Base-by-base conservation (phyloP, 2,329 filamentous ascomycete genomes). In the Fusarium vanettenii region DNA sequence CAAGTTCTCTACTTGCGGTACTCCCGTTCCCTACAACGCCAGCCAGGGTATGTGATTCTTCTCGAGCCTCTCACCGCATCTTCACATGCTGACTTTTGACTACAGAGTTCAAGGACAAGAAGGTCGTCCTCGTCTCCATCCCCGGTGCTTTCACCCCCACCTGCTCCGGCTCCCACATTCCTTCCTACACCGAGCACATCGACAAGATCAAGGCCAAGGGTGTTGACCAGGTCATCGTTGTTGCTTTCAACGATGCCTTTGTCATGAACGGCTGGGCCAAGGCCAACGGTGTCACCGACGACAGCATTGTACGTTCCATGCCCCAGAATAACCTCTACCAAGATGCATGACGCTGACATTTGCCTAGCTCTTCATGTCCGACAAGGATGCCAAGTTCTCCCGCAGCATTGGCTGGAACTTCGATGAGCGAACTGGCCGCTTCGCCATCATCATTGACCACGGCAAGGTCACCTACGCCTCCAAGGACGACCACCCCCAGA, bases 241-340 rank as follows among this genome's bases (percentile, higher is more conserved):
- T 97, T 80, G 93, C 94, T 70, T 92, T 87, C 87, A 97, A 97
- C 85, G 95, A 97, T 85, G 87, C 92, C 74, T 97, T 89, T 82
- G 95, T 97, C 83, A 96, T 96, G 94, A 92, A 91, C 79, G 94
- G 93, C 64, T 97, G 94, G 94, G 93, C 91, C 85, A 97, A 97
- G 90, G 94, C 95, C 81, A 96, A 97, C 85, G 88, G 89, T 63
- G 88, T 96, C 81, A 92, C 90, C 81, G 91, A 92, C 74, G 92
- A 96, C 78, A 88, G 83, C 68, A 88, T 90, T 75, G 88, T 90
- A 78, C 78, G 88, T 82, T 63, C 31, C 35, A 37, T 16, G 4
- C 14, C 35, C 35, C 4, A 25, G 22, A 50, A 13, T 39, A 14
- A 39, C 35, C 25, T 13, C 33, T 10, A 35, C 22, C 27, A 37